phyloP scores from a whole-genome alignment of 805 yeast species.

The Zygosaccharomyces lentus region DNA sequence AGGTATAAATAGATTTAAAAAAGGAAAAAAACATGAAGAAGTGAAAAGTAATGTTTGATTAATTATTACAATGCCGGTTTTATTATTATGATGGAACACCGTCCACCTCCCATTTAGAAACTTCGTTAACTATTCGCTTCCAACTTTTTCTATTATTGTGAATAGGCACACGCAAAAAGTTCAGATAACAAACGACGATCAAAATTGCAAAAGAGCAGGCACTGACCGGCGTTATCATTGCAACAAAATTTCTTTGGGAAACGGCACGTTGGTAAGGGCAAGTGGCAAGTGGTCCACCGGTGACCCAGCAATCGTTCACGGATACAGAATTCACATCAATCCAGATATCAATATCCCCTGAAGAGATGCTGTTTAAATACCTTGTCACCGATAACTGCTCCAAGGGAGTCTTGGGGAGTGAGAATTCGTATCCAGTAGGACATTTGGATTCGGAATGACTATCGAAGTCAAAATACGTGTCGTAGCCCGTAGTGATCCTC shows the following conservation, averaged over 20 bases:
- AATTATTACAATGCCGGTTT: conserved; percentile 1
- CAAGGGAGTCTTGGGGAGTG: conserved; percentile 48
- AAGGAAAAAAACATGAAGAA: background rate
- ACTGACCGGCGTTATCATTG: conserved; percentile 64
- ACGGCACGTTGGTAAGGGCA: conserved; percentile 72
- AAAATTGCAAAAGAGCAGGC: conserved; percentile 53
- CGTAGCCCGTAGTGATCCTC: conserved; percentile 35
- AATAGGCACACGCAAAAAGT: conserved; percentile 60
- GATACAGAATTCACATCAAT: conserved; percentile 76
- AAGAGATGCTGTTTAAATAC: conserved; percentile 13
- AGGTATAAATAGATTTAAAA: conserved; percentile 5
- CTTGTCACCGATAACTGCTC: conserved; percentile 37
- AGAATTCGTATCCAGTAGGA: conserved; percentile 37
- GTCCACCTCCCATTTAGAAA: conserved; percentile 64
- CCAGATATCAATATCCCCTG: conserved; percentile 44
- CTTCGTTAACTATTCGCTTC: conserved; percentile 52
- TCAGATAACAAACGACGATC: conserved; percentile 49
- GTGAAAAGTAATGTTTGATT: background rate
- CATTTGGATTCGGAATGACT: conserved; percentile 31
- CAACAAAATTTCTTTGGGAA: conserved; percentile 51
- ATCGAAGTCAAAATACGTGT: conserved; percentile 43
- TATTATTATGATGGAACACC: conserved; percentile 70
- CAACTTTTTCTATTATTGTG: conserved; percentile 65
- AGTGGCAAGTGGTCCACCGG: conserved; percentile 69
- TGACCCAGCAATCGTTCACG: conserved; percentile 73